Conservation (phyloP, 768 basidiomycete species). For the Psilocybe cyanescens region DNA sequence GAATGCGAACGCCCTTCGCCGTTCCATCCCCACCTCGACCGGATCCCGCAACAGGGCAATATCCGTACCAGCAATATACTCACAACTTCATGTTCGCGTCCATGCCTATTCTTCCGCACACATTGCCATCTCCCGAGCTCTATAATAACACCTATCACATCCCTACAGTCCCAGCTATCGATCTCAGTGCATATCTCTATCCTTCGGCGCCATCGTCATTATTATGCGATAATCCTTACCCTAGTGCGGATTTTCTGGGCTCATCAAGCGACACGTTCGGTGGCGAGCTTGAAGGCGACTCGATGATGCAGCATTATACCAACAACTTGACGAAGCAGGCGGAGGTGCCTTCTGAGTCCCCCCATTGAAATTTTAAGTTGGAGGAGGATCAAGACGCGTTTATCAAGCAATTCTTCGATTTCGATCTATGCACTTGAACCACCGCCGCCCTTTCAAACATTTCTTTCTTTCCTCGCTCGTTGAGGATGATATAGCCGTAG, state of each 20-base stretch:
- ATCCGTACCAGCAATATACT: constrained; percentile 12
- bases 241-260: too few species aligned
- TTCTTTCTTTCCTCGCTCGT: too few species aligned
- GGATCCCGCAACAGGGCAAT: constrained; percentile 17
- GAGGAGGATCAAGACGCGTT: not conserved
- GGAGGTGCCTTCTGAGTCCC: not conserved
- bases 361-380: not conserved
- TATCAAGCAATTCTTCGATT: not conserved
- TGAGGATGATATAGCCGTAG: too few species aligned
- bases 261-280: not conserved
- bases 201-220: not conserved
- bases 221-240: not conserved
- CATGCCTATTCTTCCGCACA: not conserved
- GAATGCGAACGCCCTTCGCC: not conserved
- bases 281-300: not conserved
- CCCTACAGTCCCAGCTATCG: too few species aligned
- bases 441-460: too few species aligned
- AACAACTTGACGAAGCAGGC: too few species aligned
- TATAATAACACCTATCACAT: too few species aligned
- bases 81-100: not conserved
- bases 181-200: not conserved
- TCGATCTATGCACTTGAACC: not conserved
- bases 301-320: not conserved
- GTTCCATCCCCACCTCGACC: constrained; percentile 16
- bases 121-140: not conserved